Conservation (phyloP, 257 asterid species). For the Eucommia ulmoides region DNA sequence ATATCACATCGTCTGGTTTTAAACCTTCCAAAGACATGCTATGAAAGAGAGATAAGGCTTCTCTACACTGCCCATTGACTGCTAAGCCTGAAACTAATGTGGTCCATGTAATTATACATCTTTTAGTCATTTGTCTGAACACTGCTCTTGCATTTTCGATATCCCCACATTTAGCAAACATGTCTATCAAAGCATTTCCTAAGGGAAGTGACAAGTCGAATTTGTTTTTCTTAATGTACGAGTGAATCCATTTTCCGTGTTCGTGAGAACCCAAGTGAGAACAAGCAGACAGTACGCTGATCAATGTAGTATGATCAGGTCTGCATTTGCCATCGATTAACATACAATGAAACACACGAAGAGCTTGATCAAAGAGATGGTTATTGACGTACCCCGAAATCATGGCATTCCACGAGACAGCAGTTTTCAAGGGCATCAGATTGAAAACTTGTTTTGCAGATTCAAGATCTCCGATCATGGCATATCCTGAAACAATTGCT, state of each 20-base stretch:
- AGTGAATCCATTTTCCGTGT: constrained; percentile 43
- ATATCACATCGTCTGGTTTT: constrained; percentile 34
- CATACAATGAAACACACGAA: constrained; percentile 25
- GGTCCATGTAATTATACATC: constrained; percentile 45
- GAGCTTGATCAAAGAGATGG: constrained; percentile 35
- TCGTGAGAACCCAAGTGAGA: constrained; percentile 32
- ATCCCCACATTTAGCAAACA: constrained; percentile 50
- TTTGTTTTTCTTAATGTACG: constrained; percentile 24
- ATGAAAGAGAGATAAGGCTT: constrained; percentile 28
- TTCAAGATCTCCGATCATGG: constrained; percentile 20
- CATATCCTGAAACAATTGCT: constrained; percentile 32
- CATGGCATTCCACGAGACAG: constrained; percentile 53
- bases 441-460: constrained; percentile 23
- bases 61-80: constrained; percentile 24
- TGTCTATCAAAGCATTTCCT: constrained; percentile 41
- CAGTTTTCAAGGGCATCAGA: constrained; percentile 29
- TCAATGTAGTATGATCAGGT: constrained; percentile 37
- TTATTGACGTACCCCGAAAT: constrained; percentile 36
- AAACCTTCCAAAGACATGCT: constrained; percentile 23
- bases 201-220: constrained; percentile 24
- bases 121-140: constrained; percentile 23
- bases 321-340: constrained; percentile 26
- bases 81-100: constrained; percentile 39
- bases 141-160: constrained; percentile 26
- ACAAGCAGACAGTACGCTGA: constrained; percentile 33